Conservation (phyloP, 305 asterid species). For the Solanum chacoense region DNA sequence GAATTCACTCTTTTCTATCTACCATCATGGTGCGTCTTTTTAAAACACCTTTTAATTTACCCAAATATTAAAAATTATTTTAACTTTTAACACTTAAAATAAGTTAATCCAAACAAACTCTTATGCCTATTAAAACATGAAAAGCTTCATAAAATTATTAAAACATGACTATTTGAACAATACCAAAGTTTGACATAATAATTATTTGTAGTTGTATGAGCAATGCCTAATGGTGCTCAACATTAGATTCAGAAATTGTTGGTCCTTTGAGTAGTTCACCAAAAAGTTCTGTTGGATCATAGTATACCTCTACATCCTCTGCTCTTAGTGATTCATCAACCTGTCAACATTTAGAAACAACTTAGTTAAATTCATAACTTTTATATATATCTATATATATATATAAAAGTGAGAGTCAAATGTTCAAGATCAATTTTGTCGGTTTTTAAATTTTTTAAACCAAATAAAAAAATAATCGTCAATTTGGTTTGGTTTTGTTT, state of each 20-base stretch:
- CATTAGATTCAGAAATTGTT: conserved; percentile 3
- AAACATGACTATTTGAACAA: not conserved
- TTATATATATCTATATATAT: too few relatives aligned
- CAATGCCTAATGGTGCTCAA: not conserved
- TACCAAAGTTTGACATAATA: not conserved
- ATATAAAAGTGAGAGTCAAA: too few relatives aligned
- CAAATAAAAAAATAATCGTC: too few relatives aligned
- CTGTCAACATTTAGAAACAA: conserved; percentile 11
- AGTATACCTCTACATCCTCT: conserved; percentile 72
- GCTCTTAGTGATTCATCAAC: conserved; percentile 67
- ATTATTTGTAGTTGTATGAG: not conserved
- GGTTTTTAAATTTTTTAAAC: too few relatives aligned
- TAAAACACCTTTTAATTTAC: not conserved
- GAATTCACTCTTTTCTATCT: not conserved
- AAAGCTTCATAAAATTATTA: not conserved
- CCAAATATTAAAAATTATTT: too few relatives aligned
- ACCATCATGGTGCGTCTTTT: not conserved
- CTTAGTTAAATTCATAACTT: not conserved
- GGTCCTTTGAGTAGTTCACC: conserved; percentile 45
- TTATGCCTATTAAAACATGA: not conserved
- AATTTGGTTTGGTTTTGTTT: too few relatives aligned
- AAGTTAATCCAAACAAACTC: not conserved
- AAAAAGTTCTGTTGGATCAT: conserved; percentile 69
- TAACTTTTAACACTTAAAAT: not conserved
- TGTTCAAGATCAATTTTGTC: not conserved